Evolutionary conservation across 2,329 filamentous ascomycete species (phyloP).

Genomic region (Diaporthe caulivora): DNA sequence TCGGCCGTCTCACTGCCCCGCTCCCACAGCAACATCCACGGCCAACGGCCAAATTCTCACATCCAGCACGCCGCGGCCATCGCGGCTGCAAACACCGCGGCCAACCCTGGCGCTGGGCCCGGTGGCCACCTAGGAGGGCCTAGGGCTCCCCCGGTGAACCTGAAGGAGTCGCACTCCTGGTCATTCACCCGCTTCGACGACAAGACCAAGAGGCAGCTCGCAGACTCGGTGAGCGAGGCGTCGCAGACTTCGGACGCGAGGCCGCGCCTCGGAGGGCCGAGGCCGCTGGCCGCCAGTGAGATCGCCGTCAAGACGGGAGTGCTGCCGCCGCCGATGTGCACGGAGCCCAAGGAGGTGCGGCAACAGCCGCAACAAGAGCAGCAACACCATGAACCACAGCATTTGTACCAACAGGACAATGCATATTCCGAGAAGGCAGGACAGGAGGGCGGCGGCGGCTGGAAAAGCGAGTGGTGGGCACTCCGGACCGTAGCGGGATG

Average conservation of each 20-base stretch:
- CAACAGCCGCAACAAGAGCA: not conserved
- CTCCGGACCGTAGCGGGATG: conserved; percentile 21
- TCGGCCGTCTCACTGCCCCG: conserved; percentile 29
- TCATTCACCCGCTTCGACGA: conserved; percentile 34
- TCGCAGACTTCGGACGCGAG: conserved; percentile 31
- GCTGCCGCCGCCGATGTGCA: conserved; percentile 36
- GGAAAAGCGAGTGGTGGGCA: conserved; percentile 29
- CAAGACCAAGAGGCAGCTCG: conserved; percentile 36
- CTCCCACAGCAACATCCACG: conserved; percentile 6
- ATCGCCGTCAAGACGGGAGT: conserved; percentile 42
- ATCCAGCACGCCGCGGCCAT: conserved; percentile 39
- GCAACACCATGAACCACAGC: not conserved
- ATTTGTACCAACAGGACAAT: not conserved
- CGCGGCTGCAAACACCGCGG: conserved; percentile 28
- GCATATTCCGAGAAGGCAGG: conserved; percentile 11
- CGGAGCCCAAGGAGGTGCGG: conserved; percentile 29
- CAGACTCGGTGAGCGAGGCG: conserved; percentile 34
- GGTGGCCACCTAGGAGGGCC: conserved; percentile 32
- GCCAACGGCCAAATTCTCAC: conserved; percentile 33
- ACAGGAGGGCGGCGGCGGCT: not conserved
- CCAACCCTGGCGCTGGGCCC: not conserved
- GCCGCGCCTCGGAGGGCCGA: conserved; percentile 32
- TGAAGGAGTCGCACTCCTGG: conserved; percentile 29
- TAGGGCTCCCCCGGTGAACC: conserved; percentile 29
- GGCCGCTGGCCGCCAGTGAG: conserved; percentile 33